Evolutionary conservation across 345 rosid genomes (phyloP).

Genomic region (Toxicodendron radicans): DNA sequence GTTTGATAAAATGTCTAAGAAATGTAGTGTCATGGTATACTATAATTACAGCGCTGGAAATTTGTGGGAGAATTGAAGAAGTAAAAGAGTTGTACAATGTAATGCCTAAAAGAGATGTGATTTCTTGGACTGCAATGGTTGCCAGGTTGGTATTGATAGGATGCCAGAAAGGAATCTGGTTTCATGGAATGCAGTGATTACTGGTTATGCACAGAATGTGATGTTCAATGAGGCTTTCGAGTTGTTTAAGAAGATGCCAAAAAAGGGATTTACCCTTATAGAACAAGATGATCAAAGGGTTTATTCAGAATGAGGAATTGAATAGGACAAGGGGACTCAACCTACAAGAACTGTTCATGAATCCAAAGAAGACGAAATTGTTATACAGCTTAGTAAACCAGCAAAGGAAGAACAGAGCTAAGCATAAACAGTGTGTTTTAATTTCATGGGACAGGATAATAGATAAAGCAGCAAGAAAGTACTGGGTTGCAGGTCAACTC

Average conservation of each 20-base stretch:
- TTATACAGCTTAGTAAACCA: too few relatives aligned
- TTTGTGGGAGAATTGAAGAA: slow-evolving; percentile 59
- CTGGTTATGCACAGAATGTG: slow-evolving; percentile 60
- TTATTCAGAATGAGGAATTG: slow-evolving; percentile 49
- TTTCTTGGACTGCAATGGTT: slow-evolving; percentile 68
- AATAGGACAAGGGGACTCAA: slow-evolving; percentile 41
- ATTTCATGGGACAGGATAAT: too few relatives aligned
- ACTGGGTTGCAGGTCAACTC: too few relatives aligned
- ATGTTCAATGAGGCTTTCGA: slow-evolving; percentile 56
- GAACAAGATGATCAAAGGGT: slow-evolving; percentile 76
- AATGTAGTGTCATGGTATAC: slow-evolving; percentile 72
- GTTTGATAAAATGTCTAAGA: slow-evolving; percentile 60
- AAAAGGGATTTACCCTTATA: slow-evolving; percentile 62
- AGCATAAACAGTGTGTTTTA: too few relatives aligned
- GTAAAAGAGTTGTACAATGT: slow-evolving; percentile 47
- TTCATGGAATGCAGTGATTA: slow-evolving; percentile 81
- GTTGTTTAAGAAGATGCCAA: slow-evolving; percentile 56
- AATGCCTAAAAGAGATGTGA: slow-evolving; percentile 67
- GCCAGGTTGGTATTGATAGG: slow-evolving; percentile 57
- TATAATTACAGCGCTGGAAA: slow-evolving; percentile 45
- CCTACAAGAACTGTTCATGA: too few relatives aligned
- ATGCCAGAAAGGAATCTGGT: slow-evolving; percentile 64
- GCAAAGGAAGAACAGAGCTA: too few relatives aligned
- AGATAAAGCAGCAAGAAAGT: too few relatives aligned
- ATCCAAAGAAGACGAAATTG: too few relatives aligned